Conservation (phyloP, 2,329 filamentous ascomycete species). For the Aspergillus sojae region DNA sequence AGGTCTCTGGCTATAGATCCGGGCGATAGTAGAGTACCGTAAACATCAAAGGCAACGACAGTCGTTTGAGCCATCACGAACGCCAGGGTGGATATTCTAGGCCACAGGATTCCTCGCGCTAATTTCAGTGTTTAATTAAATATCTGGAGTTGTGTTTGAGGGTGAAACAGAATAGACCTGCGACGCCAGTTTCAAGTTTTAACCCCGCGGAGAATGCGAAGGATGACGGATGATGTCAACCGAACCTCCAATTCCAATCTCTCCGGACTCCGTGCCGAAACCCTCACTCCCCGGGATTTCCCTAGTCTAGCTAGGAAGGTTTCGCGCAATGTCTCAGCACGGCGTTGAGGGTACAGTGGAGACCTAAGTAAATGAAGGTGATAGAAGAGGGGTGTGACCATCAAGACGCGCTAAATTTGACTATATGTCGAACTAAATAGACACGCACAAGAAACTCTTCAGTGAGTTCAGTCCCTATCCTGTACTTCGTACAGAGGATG, state of each 20-base stretch:
- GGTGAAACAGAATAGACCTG: conserved; percentile 2
- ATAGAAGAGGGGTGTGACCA: background rate
- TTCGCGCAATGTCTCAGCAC: background rate
- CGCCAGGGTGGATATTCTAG: conserved; percentile 7
- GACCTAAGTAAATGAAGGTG: background rate
- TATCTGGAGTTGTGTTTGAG: background rate
- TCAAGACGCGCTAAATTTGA: background rate
- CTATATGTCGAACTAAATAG: background rate
- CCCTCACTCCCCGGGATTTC: background rate
- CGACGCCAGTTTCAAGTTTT: background rate
- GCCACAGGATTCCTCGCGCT: background rate
- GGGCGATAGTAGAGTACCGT: conserved; percentile 74
- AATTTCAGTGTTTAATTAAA: background rate
- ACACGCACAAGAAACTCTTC: background rate
- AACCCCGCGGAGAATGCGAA: background rate
- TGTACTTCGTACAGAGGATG: too few species aligned
- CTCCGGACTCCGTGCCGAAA: background rate
- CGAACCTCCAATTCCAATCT: background rate
- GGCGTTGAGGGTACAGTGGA: background rate
- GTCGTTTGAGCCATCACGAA: conserved; percentile 32
- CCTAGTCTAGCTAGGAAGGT: background rate
- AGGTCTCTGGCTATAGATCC: conserved; percentile 67
- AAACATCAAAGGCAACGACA: conserved; percentile 73
- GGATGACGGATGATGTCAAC: background rate
- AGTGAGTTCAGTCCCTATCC: background rate